Conservation (phyloP, 163 green algal species). For the Volvox carteri region DNA sequence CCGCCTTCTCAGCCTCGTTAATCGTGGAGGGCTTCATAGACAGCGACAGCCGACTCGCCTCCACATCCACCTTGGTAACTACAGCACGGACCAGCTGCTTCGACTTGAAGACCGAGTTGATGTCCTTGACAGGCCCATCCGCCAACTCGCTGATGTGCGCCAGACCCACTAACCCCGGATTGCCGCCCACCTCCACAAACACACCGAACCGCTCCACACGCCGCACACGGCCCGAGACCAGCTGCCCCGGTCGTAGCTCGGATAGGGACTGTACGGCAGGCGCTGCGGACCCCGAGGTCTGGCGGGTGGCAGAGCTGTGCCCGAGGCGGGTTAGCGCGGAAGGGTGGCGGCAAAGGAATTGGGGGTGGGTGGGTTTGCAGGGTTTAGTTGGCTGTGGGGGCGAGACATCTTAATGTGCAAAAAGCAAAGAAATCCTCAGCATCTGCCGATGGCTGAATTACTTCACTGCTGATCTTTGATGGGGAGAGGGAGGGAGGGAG, state of each 20-base stretch:
- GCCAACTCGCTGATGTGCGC: constrained; percentile 87
- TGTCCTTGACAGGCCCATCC: constrained; percentile 62
- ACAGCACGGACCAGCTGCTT: constrained; percentile 69
- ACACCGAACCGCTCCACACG: constrained; percentile 88
- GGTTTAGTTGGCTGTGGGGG: too few relatives aligned
- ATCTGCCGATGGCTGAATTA: too few relatives aligned
- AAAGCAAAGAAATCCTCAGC: too few relatives aligned
- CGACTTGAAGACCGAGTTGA: constrained; percentile 51
- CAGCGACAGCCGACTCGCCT: constrained; percentile 76
- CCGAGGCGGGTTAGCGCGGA: too few relatives aligned
- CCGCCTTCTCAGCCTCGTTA: constrained; percentile 54
- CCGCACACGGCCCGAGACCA: constrained; percentile 81
- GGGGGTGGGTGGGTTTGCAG: too few relatives aligned
- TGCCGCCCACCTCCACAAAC: constrained; percentile 82
- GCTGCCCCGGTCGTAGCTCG: constrained; percentile 77
- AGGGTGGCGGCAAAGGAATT: too few relatives aligned
- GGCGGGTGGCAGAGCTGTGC: not conserved
- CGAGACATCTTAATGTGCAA: too few relatives aligned
- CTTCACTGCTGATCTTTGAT: too few relatives aligned
- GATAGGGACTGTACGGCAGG: constrained; percentile 41
- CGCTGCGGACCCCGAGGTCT: not conserved
- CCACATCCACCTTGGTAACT: constrained; percentile 82
- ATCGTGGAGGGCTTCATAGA: constrained; percentile 86
- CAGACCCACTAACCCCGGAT: constrained; percentile 72
- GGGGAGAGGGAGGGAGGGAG: not conserved